These are phyloP conservation scores for Solanum lycopersicoides DNA, from an alignment of 257 asterid genomes.

Conservation along the genomic window DNA sequence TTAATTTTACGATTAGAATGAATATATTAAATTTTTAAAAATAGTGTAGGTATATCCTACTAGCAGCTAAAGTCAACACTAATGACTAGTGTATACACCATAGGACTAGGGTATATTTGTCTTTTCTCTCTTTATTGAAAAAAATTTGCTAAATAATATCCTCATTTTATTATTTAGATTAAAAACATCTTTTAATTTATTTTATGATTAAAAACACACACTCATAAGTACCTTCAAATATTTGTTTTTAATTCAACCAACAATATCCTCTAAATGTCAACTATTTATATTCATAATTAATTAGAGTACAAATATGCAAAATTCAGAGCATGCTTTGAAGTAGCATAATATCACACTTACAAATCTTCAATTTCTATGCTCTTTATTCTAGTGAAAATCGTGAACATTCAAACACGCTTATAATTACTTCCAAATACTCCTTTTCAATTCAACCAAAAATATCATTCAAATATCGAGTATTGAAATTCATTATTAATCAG, in stretches of 20 bases:
- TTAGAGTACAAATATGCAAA: neutral
- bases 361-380: neutral
- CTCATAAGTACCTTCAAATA: neutral
- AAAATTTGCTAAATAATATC: no score
- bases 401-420: neutral
- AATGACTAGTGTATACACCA: no score
- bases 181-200: no score
- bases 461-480: neutral
- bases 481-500: neutral
- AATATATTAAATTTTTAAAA: fast-evolving
- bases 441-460: neutral
- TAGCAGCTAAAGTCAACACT: no score
- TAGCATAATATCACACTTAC: neutral
- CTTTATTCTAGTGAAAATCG: neutral
- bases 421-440: neutral
- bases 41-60: no score
- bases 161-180: neutral
- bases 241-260: neutral
- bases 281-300: neutral
- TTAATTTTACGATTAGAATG: no score
- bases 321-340: neutral
- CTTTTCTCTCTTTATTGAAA: no score
- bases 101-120: no score
- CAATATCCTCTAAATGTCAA: neutral
- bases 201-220: neutral